These are phyloP conservation scores for Laburnicola sp. DNA, from an alignment of 2,329 filamentous ascomycete species.

Conservation along the genomic window DNA sequence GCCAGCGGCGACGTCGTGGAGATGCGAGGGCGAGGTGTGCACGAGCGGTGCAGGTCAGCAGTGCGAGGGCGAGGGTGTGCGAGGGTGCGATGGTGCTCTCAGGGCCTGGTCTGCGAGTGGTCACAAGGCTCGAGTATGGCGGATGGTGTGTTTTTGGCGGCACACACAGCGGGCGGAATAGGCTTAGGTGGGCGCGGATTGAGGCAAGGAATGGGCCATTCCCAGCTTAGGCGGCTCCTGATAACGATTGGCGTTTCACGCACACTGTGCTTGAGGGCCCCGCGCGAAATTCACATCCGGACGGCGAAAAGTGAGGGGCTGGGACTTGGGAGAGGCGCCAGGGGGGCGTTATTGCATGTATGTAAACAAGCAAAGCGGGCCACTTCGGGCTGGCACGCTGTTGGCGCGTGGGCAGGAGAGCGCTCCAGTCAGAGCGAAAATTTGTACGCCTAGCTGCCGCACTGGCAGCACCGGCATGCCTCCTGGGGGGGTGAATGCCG, in stretches of 20 bases:
- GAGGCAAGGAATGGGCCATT: constrained; percentile 23
- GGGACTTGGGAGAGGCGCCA: not conserved
- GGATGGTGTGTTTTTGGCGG: constrained; percentile 17
- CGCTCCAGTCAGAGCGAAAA: constrained; percentile 17
- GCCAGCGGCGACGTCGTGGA: not conserved
- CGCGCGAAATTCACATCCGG: constrained; percentile 19
- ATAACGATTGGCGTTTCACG: constrained; percentile 31
- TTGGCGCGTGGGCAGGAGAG: constrained; percentile 13
- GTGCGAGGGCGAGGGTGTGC: not conserved
- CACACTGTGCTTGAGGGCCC: constrained; percentile 19
- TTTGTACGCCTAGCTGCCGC: constrained; percentile 27
- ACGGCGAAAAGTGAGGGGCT: constrained; percentile 16
- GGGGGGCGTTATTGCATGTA: not conserved
- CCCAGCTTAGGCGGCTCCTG: constrained; percentile 11
- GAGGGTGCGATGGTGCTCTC: not conserved
- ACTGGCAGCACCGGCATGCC: constrained; percentile 15
- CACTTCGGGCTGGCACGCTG: not conserved
- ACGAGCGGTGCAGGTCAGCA: constrained; percentile 1
- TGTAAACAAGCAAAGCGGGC: constrained; percentile 6
- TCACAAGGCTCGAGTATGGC: constrained; percentile 22
- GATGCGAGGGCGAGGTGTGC: not conserved
- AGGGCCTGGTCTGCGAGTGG: constrained; percentile 15
- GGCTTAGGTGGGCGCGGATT: constrained; percentile 18
- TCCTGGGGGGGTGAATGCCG: constrained; percentile 13
- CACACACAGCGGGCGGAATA: constrained; percentile 7